phyloP scores from a whole-genome alignment of 192 early-diverging fungal species.

The Irineochytrium annulatum region DNA sequence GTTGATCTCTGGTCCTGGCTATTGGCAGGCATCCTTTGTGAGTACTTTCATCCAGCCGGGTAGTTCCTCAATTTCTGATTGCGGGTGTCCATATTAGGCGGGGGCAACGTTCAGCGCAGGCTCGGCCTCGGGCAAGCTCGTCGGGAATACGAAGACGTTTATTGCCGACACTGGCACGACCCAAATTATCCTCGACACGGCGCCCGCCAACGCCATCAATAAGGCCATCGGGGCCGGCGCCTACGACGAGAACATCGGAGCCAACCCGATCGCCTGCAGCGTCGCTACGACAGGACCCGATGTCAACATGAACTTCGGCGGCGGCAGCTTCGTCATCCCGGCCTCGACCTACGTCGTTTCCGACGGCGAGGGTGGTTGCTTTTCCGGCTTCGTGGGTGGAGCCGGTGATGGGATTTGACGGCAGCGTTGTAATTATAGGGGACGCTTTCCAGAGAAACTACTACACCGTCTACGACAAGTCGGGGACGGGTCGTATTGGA shows the following conservation, averaged over 20 bases:
- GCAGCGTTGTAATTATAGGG: neutral
- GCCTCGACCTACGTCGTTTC: neutral
- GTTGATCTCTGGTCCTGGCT: neutral
- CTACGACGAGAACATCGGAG: slow-evolving; percentile 3
- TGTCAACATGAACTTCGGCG: neutral
- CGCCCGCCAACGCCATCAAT: slow-evolving; percentile 23
- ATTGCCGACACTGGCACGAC: slow-evolving; percentile 40
- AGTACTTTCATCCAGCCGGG: neutral
- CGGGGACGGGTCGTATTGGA: neutral
- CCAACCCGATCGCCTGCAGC: neutral
- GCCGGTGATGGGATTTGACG: neutral
- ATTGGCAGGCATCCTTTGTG: neutral
- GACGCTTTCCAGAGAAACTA: neutral
- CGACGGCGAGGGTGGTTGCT: neutral
- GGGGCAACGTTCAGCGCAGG: neutral
- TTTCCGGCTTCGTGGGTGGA: neutral
- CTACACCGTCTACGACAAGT: neutral
- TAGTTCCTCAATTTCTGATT: slow-evolving; percentile 11
- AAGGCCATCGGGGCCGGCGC: slow-evolving; percentile 32
- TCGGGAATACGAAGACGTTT: no score
- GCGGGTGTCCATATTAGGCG: neutral
- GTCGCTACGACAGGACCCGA: neutral
- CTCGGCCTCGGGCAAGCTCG: neutral
- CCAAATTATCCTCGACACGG: slow-evolving; percentile 14
- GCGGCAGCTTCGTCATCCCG: neutral